Percentiles rank a stretch among this genome's conserved stretches.
phyloP scores from a whole-genome alignment of 805 yeast species.

The Saturnispora galanensis region DNA sequence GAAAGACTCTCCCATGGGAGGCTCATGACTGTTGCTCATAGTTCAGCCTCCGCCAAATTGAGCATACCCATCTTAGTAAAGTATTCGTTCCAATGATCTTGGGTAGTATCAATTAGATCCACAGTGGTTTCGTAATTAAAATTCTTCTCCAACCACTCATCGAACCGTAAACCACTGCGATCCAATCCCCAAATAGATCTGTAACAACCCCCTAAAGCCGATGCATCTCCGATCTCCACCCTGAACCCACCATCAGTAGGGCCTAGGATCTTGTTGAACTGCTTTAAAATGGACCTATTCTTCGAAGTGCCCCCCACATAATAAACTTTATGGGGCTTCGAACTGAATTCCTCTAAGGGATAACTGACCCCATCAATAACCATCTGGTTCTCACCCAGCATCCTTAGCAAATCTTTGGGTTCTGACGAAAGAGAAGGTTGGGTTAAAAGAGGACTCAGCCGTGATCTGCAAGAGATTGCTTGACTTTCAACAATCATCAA shows the following conservation, averaged over 20 bases:
- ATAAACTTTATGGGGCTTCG: constrained; percentile 59
- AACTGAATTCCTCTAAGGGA: constrained; percentile 31
- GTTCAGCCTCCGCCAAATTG: constrained; percentile 33
- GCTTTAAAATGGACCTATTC: constrained; percentile 55
- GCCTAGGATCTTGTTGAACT: constrained; percentile 64
- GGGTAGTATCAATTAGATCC: constrained; percentile 26
- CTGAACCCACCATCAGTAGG: constrained; percentile 54
- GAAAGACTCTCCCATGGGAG: too few species aligned
- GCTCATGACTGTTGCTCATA: neutral
- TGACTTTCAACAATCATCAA: constrained; percentile 77
- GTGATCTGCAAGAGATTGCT: constrained; percentile 70
- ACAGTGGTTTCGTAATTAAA: constrained; percentile 40
- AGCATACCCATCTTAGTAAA: constrained; percentile 44
- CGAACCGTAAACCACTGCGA: constrained; percentile 26
- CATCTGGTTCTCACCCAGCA: neutral
- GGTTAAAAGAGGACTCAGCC: constrained; percentile 65
- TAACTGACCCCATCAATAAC: constrained; percentile 38
- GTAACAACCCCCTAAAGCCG: constrained; percentile 87
- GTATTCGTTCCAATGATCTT: constrained; percentile 36
- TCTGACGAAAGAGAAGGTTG: neutral
- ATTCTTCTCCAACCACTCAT: constrained; percentile 35
- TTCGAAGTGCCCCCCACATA: constrained; percentile 86
- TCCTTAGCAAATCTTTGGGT: constrained; percentile 2
- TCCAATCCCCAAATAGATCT: constrained; percentile 63
- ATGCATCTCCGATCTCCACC: constrained; percentile 76